phyloP scores from a whole-genome alignment of 441 rosid species.

The Gossypium aridum region DNA sequence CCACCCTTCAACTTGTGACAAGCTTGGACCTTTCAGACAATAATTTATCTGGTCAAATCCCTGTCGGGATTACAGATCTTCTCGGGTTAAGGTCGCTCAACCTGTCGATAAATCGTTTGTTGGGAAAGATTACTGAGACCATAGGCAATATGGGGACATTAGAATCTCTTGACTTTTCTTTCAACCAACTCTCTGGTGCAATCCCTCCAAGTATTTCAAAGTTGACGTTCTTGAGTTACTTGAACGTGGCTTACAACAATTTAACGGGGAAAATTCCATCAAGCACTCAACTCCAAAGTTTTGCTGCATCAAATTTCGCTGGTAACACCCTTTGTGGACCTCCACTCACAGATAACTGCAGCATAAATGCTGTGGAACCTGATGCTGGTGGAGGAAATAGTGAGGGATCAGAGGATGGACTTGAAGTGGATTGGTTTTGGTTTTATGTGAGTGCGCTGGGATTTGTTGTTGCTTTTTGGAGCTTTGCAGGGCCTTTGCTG shows the following conservation, averaged over 20 bases:
- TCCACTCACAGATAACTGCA: neutral
- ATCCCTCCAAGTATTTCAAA: neutral
- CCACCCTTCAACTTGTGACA: neutral
- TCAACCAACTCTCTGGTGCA: neutral
- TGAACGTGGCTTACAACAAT: neutral
- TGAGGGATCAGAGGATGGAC: neutral
- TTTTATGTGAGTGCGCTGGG: neutral
- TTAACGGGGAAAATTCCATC: neutral
- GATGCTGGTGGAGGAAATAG: neutral
- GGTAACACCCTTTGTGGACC: neutral
- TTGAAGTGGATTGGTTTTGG: neutral
- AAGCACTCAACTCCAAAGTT: slow-evolving; percentile 4
- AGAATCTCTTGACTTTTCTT: neutral
- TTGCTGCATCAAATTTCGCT: neutral
- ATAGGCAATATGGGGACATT: neutral
- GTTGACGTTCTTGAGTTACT: slow-evolving; percentile 2
- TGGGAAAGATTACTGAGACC: neutral
- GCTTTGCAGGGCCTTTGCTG: slow-evolving; percentile 6
- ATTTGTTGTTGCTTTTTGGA: neutral
- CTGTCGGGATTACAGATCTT: neutral
- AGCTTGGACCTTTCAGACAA: slow-evolving; percentile 1
- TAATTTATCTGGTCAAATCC: neutral
- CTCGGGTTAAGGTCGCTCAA: neutral
- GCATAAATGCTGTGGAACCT: neutral
- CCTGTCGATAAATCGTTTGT: neutral